Base-by-base conservation (phyloP, 2,329 filamentous ascomycete genomes). In the Colletotrichum spaethianum region DNA sequence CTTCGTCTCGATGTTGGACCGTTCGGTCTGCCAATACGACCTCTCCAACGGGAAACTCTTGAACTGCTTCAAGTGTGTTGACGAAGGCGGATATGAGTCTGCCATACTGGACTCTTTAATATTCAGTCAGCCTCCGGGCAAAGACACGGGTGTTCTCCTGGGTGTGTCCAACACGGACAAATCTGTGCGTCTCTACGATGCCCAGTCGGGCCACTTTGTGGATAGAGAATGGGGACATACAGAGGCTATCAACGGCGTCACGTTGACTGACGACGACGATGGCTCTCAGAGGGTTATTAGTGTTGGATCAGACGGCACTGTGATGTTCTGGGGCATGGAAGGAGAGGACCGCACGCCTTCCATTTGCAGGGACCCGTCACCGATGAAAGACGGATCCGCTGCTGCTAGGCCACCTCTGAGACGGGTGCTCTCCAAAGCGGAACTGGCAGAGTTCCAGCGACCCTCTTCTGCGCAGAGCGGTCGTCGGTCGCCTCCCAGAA, bases 161-260 rank as follows among this genome's bases (percentile, higher is more conserved):
- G 95, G 94, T n/a, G 89, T 96, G 14, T 98, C 96, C 11, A 95
- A 95, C 76, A 98, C 94, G 0, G 96, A 99, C 81, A 99, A 98
- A 80, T 98, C 96, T 0, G 92, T 99, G 67, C 89, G 96, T 44
- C 85, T 99, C 20, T 99, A 99, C 77, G 94, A 98, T 75, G 86
- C 90, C 38, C 91, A 93, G 73, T 91, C 90, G 52, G 95, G 96
- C 11, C 84, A 86, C 1, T 92, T 99, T 69, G 83, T 98, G 36
- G 93, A 95, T 62, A 91, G 94, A 50, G 96, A 98, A 82, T 98
- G 95, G 90, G 96, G 96, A 1, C 96, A 99, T 76, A 98, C 95
- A 0, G 95, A 98, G 79, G 93, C 95, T 11, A 94, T 99, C 74
- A 97, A 94, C 63, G 95, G 95, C 72, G 91, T 97, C 23, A 89